These are phyloP conservation scores for Pseudogymnoascus sp. DNA, from an alignment of 2,329 filamentous ascomycete genomes.

Conservation along the genomic window DNA sequence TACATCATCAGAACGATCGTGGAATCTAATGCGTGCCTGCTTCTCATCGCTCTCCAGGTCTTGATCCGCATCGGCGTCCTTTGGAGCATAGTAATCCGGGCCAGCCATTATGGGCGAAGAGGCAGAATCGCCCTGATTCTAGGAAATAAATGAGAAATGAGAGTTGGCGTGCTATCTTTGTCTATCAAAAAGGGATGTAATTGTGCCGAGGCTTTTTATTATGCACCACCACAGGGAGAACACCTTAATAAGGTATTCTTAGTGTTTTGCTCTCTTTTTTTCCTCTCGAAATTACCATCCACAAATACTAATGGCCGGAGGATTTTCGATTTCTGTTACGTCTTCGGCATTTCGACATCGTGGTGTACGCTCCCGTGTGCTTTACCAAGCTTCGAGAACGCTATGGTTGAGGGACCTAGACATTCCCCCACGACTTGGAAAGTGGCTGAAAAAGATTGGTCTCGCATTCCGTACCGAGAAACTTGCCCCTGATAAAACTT, in stretches of 20 bases:
- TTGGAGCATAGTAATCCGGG: not conserved
- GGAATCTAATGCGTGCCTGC: not conserved
- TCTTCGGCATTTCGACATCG: not conserved
- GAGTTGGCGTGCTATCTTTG: not conserved
- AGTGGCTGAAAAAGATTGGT: not conserved
- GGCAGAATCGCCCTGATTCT: not conserved
- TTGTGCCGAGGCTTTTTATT: not conserved
- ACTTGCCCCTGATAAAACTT: not conserved
- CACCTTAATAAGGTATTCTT: not conserved
- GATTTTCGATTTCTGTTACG: constrained; percentile 1
- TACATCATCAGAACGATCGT: not conserved
- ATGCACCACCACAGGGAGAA: not conserved
- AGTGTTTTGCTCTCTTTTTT: not conserved
- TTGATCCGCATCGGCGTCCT: not conserved
- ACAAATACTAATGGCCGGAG: not conserved
- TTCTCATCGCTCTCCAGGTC: not conserved
- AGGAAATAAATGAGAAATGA: not conserved
- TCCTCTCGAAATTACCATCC: not conserved
- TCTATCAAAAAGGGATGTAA: not conserved
- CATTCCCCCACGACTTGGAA: not conserved
- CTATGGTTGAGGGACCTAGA: not conserved
- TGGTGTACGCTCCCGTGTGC: not conserved
- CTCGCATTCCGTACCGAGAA: not conserved
- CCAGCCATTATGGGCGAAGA: not conserved
- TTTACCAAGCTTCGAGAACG: not conserved